These are phyloP conservation scores for Aspergillus hancockii DNA, from an alignment of 495 filamentous ascomycete species.

Conservation along the genomic window DNA sequence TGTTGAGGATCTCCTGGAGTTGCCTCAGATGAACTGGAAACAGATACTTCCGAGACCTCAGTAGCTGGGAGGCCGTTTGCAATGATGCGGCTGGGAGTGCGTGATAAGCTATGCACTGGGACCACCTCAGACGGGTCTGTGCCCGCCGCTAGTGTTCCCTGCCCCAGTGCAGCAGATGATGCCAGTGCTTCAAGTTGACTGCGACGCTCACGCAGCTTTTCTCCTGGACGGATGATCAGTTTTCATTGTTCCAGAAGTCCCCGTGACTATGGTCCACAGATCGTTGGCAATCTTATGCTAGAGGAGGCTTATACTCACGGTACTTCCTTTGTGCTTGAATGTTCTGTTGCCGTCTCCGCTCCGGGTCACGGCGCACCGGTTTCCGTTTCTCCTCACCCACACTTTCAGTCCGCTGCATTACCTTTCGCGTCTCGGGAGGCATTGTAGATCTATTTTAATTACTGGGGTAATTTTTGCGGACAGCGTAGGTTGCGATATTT, in stretches of 20 bases:
- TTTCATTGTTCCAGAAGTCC: not conserved
- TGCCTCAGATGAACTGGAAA: conserved; percentile 6
- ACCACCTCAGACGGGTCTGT: not conserved
- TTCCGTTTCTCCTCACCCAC: conserved; percentile 26
- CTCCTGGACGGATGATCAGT: conserved; percentile 15
- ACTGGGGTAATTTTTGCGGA: no score
- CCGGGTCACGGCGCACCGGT: conserved; percentile 30
- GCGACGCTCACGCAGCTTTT: conserved; percentile 25
- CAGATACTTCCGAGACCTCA: conserved; percentile 7
- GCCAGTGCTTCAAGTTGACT: conserved; percentile 24
- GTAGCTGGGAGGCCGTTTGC: not conserved
- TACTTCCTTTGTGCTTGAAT: conserved; percentile 32
- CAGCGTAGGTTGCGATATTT: no score
- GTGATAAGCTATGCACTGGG: no score
- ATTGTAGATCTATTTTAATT: not conserved
- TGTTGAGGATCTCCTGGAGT: conserved; percentile 6
- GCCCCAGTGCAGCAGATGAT: conserved; percentile 1
- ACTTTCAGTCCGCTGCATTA: not conserved
- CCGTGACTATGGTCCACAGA: not conserved
- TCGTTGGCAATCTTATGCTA: not conserved
- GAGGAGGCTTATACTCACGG: conserved; percentile 19
- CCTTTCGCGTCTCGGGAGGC: conserved; percentile 5
- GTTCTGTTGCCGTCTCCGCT: conserved; percentile 34
- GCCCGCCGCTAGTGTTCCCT: not conserved
- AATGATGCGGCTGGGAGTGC: no score